A percentile compares a stretch with the other conserved stretches of the same genome.
phyloP scores from a whole-genome alignment of 148 eudicot genomes.

The Camellia lanceoleosa region DNA sequence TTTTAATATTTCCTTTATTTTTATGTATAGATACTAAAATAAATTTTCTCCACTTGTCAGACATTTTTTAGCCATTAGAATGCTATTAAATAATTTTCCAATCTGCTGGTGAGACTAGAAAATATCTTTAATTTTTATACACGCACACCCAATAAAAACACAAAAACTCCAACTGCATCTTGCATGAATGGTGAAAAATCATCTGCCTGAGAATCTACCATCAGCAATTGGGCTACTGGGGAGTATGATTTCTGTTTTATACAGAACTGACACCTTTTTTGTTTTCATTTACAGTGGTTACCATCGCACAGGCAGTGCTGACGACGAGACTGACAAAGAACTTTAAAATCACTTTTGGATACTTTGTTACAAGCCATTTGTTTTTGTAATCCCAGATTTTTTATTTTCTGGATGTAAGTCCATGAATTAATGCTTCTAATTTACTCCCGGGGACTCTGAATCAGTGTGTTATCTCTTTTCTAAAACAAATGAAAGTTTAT shows the following conservation, averaged over 20 bases:
- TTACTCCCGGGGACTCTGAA: background rate
- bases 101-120: background rate
- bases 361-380: background rate
- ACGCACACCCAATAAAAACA: background rate
- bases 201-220: background rate
- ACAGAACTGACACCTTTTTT: background rate
- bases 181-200: background rate
- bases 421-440: background rate
- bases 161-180: background rate
- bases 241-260: background rate
- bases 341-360: conserved; percentile 31
- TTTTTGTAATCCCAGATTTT: background rate
- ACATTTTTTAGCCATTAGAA: too few relatives aligned
- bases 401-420: background rate
- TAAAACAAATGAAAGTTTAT: background rate
- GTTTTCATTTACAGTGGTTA: conserved; percentile 12
- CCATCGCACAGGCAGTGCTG: conserved; percentile 18
- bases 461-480: background rate
- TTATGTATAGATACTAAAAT: too few relatives aligned
- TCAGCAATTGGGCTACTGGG: conserved; percentile 1
- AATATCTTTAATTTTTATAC: background rate
- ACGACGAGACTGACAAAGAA: conserved; percentile 41
- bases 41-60: too few relatives aligned
- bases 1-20: too few relatives aligned
- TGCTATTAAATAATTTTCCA: background rate